These are phyloP conservation scores for Ogataea pini DNA, from an alignment of 805 yeast genomes.

Conservation along the genomic window DNA sequence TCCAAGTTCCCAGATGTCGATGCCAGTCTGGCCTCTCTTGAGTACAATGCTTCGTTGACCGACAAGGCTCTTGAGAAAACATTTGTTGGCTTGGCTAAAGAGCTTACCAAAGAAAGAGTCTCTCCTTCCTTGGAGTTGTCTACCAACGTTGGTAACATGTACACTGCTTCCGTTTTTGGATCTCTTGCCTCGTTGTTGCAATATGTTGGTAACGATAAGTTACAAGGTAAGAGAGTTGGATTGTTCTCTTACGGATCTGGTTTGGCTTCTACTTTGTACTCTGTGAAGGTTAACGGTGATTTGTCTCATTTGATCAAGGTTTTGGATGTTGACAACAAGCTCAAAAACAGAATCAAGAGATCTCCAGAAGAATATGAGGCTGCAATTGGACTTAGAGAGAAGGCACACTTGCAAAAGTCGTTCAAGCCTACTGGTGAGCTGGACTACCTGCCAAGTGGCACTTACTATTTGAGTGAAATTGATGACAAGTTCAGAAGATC, in stretches of 20 bases:
- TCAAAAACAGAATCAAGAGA: slow-evolving; percentile 62
- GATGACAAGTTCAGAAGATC: slow-evolving; percentile 88
- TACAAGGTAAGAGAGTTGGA: slow-evolving; percentile 85
- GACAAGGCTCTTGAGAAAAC: slow-evolving; percentile 84
- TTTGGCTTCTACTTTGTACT: slow-evolving; percentile 86
- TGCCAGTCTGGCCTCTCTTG: slow-evolving; percentile 49
- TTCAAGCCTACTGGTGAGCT: slow-evolving; percentile 78
- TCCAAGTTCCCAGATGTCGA: slow-evolving; percentile 59
- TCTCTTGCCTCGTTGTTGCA: slow-evolving; percentile 79
- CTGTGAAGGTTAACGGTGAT: slow-evolving; percentile 81
- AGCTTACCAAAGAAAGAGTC: slow-evolving; percentile 64
- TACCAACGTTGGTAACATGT: slow-evolving; percentile 97
- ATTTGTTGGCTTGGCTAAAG: slow-evolving; percentile 77
- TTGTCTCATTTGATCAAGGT: slow-evolving; percentile 61
- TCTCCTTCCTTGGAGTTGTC: slow-evolving; percentile 81
- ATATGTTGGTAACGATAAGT: slow-evolving; percentile 69
- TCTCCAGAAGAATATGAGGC: slow-evolving; percentile 81
- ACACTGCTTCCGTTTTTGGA: slow-evolving; percentile 91
- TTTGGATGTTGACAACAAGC: slow-evolving; percentile 67
- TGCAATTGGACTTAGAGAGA: slow-evolving; percentile 84
- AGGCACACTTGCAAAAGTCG: slow-evolving; percentile 78
- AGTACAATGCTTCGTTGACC: slow-evolving; percentile 75
- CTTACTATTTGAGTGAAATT: slow-evolving; percentile 79
- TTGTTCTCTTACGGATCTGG: slow-evolving; percentile 98
- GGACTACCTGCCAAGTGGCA: slow-evolving; percentile 70